phyloP scores from a whole-genome alignment of 164 flowering plant genomes.

The Sextonia rubra region DNA sequence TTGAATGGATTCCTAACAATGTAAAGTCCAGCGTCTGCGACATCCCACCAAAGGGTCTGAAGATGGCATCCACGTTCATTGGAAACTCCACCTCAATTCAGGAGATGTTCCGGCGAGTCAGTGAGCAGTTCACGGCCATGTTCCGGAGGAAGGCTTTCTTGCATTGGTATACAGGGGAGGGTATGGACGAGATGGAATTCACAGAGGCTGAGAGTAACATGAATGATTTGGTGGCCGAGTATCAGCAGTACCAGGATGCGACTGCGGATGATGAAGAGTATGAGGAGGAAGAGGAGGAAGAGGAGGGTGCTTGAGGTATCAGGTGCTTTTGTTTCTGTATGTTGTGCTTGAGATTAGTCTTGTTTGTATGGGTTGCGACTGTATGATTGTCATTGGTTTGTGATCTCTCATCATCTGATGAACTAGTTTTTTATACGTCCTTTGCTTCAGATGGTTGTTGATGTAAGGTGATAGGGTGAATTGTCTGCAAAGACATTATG shows the following conservation, averaged over 20 bases:
- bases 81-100: slow-evolving; percentile 23
- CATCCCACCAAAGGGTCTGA: slow-evolving; percentile 22
- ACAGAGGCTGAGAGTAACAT: slow-evolving; percentile 22
- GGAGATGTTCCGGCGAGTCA: slow-evolving; percentile 16
- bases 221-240: slow-evolving; percentile 14
- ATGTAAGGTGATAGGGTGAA: too few species aligned
- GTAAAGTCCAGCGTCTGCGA: slow-evolving; percentile 26
- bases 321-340: background rate
- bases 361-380: background rate
- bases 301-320: background rate
- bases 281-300: slow-evolving; percentile 9
- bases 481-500: too few species aligned
- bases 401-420: too few species aligned
- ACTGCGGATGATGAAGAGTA: slow-evolving; percentile 27
- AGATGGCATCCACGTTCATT: slow-evolving; percentile 22
- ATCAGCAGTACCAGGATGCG: slow-evolving; percentile 41
- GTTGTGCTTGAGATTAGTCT: background rate
- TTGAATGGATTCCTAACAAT: slow-evolving; percentile 24
- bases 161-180: slow-evolving; percentile 21
- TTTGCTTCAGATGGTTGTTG: too few species aligned
- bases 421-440: too few species aligned
- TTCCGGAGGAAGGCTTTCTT: slow-evolving; percentile 17
- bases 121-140: slow-evolving; percentile 19
- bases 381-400: too few species aligned
- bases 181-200: slow-evolving; percentile 22